These are phyloP conservation scores for Globisporangium parvum DNA, from an alignment of 352 stramenopile genomes.

Conservation along the genomic window DNA sequence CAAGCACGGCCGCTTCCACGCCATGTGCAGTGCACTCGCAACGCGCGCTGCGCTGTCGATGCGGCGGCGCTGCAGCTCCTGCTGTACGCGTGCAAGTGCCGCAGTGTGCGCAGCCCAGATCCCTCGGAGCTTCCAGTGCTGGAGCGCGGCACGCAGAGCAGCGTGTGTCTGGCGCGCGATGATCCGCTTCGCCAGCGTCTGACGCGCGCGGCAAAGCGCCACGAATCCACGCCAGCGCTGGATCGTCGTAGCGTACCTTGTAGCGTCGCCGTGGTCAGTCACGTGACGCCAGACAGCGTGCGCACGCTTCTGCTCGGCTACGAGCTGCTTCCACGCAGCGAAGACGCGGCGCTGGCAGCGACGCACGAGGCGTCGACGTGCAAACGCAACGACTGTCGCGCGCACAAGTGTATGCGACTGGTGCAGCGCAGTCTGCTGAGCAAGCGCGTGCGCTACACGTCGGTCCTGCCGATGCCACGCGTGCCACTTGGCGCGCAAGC, in stretches of 20 bases:
- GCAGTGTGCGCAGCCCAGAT: neutral
- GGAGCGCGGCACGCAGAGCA: neutral
- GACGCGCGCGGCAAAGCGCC: neutral
- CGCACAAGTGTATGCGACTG: slow-evolving; percentile 5
- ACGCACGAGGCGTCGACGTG: neutral
- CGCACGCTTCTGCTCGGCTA: neutral
- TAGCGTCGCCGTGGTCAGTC: neutral
- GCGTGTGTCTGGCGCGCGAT: neutral
- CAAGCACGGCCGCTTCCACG: slow-evolving; percentile 24
- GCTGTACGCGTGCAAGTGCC: neutral
- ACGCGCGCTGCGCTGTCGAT: slow-evolving; percentile 16
- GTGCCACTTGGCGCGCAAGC: slow-evolving; percentile 9
- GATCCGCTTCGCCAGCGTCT: neutral
- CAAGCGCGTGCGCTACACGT: neutral
- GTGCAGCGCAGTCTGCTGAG: neutral
- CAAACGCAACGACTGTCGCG: neutral
- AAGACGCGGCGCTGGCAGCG: neutral
- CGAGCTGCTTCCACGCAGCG: slow-evolving; percentile 1
- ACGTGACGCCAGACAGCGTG: neutral
- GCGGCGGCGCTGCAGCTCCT: slow-evolving; percentile 9
- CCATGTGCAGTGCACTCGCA: slow-evolving; percentile 17
- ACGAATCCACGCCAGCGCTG: neutral
- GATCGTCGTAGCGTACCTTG: neutral
- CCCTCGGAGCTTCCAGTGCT: slow-evolving; percentile 9
- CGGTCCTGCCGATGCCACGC: slow-evolving; percentile 10